Evolutionary conservation across 2,329 filamentous ascomycete genomes (phyloP), one percentile per base, ranked within the genome.

Genomic region (Chrysoporthe cubensis): DNA sequence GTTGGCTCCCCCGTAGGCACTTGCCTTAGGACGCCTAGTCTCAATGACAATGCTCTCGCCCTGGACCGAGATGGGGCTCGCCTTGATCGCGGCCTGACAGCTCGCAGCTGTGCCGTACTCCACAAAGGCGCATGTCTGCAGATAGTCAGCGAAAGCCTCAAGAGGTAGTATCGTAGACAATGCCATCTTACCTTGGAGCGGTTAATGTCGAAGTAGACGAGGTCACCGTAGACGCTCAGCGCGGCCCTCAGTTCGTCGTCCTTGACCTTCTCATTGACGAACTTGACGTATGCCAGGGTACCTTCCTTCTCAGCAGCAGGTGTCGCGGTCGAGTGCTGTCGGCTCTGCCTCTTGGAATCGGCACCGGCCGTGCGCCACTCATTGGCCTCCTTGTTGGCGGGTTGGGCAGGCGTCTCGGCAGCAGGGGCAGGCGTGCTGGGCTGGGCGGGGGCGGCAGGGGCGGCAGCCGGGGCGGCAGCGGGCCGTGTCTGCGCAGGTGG

Each of bases 121-220:
- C 69, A 97, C 93, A 77, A 98, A 98, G 37, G 96, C 96, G 76
- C 94, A 97, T 85, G 96, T 97, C 95, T 97, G 76, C 21, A 56
- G 13, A 43, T 42, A 66, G 68, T 78, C 72, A 78, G 76, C 21
- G 42, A 50, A 32, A 11, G 56, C 18, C 18, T 6, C 26, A 42
- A 2, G 37, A 2, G 13, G 46, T 8, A 16, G 21, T n/a, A 14
- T 58, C 3, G 14, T 18, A 58, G n/a, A 43, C 13, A 21, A 3
- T 46, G 48, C 13, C 37, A 66, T 77, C 81, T 70, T 79, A 97
- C 94, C 91, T 97, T 97, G 75, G 87, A 82, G 69, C 91, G 89
- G 80, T 92, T 94, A 74, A 95, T 87, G 67, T 94, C 92, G 71
- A 94, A 93, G 75, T 90, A 89, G 66, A 85, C 84, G 67, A 94